phyloP scores from a whole-genome alignment of 2,329 filamentous ascomycete species.

The Curvularia hawaiiensis region DNA sequence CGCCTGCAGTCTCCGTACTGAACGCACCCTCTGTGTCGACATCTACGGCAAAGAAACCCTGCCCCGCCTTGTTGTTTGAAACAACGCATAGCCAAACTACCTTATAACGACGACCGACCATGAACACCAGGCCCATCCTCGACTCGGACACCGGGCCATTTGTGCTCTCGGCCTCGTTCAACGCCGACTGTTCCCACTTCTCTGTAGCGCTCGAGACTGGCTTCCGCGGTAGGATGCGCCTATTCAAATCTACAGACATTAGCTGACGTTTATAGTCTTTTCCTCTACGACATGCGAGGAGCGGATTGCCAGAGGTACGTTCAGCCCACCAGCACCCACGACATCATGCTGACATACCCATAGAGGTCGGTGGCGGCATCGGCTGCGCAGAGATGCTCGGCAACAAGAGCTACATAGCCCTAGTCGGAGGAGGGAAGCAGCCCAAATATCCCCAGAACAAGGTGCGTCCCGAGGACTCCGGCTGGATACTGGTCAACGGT shows the following conservation, averaged over 20 bases:
- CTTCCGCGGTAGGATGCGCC: constrained; percentile 72
- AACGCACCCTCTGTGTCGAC: constrained; percentile 13
- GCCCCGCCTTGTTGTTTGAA: constrained; percentile 5
- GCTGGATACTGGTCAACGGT: constrained; percentile 32
- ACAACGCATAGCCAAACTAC: not conserved
- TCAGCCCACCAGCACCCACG: not conserved
- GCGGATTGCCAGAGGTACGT: constrained; percentile 39
- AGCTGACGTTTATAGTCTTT: constrained; percentile 37
- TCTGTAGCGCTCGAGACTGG: constrained; percentile 85
- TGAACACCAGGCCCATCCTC: constrained; percentile 90
- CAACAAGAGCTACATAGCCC: constrained; percentile 81
- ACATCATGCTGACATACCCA: constrained; percentile 19
- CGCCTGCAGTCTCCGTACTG: constrained; percentile 8
- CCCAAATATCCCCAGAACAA: constrained; percentile 90
- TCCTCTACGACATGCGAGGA: constrained; percentile 38
- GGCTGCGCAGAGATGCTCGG: constrained; percentile 86
- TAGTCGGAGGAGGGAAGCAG: constrained; percentile 85
- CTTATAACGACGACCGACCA: constrained; percentile 47
- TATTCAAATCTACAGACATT: not conserved
- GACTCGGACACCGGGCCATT: constrained; percentile 75
- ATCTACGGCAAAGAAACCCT: constrained; percentile 20
- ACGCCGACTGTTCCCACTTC: constrained; percentile 83
- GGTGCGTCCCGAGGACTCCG: constrained; percentile 52
- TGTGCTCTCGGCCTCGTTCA: constrained; percentile 85
- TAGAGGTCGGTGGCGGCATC: constrained; percentile 66